phyloP scores from a whole-genome alignment of 352 stramenopile genomes.

The Phytophthora crassamura region DNA sequence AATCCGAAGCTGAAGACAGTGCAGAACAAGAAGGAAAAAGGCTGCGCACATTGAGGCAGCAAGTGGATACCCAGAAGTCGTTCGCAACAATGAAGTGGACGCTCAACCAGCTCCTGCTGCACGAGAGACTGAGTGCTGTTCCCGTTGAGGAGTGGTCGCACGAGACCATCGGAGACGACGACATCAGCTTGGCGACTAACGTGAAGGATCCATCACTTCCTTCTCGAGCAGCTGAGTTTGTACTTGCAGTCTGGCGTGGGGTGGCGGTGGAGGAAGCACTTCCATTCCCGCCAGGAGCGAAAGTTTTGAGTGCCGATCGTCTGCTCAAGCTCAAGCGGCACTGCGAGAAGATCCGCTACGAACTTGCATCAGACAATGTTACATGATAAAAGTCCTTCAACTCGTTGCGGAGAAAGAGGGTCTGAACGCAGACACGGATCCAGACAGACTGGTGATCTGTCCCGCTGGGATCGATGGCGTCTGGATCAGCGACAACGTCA shows the following conservation, averaged over 20 bases:
- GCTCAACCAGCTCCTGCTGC: constrained; percentile 31
- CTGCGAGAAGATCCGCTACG: constrained; percentile 20
- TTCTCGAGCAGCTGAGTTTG: constrained; percentile 15
- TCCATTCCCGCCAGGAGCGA: constrained; percentile 4
- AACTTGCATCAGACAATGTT: constrained; percentile 19
- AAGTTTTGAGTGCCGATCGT: constrained; percentile 12
- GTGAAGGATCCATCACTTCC: constrained; percentile 8
- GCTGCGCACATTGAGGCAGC: constrained; percentile 4
- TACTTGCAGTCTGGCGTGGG: constrained; percentile 19
- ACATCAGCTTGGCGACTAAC: neutral
- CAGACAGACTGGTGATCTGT: constrained; percentile 26
- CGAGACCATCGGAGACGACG: no score
- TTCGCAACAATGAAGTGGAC: constrained; percentile 31
- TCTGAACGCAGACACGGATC: constrained; percentile 6
- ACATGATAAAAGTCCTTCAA: constrained; percentile 20
- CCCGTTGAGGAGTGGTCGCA: constrained; percentile 24
- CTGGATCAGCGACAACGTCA: constrained; percentile 43
- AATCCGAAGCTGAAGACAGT: constrained; percentile 15
- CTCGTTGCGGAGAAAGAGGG: constrained; percentile 12
- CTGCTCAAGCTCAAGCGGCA: constrained; percentile 24
- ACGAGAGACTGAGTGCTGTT: constrained; percentile 22
- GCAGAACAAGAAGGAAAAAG: constrained; percentile 8
- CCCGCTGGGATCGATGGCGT: constrained; percentile 39
- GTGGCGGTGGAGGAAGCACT: constrained; percentile 18
- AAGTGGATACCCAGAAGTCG: constrained; percentile 15